Evolutionary conservation across 768 basidiomycete genomes (phyloP).

Genomic region (Exidia glandulosa): DNA sequence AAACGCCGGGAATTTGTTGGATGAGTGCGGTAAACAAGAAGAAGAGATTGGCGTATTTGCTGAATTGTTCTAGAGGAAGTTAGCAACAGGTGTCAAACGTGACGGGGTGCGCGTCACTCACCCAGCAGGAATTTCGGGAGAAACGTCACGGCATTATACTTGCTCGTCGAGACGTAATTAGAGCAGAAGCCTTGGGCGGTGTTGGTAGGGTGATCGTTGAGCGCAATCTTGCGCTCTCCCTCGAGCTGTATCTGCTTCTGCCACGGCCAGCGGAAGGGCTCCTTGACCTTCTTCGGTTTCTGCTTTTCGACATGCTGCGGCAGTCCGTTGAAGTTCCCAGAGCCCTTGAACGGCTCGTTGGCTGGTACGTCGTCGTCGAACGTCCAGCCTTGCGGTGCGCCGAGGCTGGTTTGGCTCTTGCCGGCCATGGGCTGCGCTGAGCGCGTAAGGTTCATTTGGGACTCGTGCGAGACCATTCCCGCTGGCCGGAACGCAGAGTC

Average conservation of each 20-base stretch:
- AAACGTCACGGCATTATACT: constrained; percentile 84
- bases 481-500: constrained; percentile 52
- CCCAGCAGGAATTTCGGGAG: constrained; percentile 88
- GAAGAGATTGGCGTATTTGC: constrained; percentile 96
- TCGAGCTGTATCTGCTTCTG: constrained; percentile 48
- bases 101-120: constrained; percentile 31
- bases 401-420: constrained; percentile 35
- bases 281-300: constrained; percentile 10
- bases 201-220: constrained; percentile 62
- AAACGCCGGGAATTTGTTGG: constrained; percentile 96
- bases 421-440: constrained; percentile 45
- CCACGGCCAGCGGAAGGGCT: constrained; percentile 59
- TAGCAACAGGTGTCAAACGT: background rate
- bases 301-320: constrained; percentile 10
- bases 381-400: constrained; percentile 57
- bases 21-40: constrained; percentile 97
- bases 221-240: constrained; percentile 70
- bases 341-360: constrained; percentile 14
- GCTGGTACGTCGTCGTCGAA: constrained; percentile 46
- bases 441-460: constrained; percentile 6
- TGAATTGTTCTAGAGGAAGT: constrained; percentile 76
- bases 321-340: constrained; percentile 31
- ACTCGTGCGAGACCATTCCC: constrained; percentile 20
- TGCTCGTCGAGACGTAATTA: constrained; percentile 89
- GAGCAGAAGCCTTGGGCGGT: constrained; percentile 52